These are phyloP conservation scores for Fusarium tanahbumbuense DNA, from an alignment of 2,329 filamentous ascomycete genomes.

Conservation along the genomic window DNA sequence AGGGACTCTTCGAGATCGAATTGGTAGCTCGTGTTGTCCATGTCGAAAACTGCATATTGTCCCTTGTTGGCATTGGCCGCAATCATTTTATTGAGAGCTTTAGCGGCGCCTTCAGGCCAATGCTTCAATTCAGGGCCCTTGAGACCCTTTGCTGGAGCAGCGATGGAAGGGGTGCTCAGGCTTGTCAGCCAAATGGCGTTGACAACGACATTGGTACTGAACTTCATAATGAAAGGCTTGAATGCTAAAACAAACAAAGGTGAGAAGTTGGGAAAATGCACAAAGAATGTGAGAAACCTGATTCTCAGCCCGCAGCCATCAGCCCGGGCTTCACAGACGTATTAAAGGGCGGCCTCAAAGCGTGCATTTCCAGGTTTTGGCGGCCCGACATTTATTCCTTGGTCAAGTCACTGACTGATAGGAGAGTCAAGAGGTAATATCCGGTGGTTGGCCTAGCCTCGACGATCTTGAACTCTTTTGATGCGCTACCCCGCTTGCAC, in stretches of 20 bases:
- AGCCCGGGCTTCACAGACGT: background rate
- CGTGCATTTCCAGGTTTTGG: background rate
- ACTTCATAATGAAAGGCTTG: slow-evolving; percentile 26
- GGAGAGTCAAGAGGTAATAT: slow-evolving; percentile 10
- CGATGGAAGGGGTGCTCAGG: slow-evolving; percentile 19
- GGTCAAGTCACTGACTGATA: slow-evolving; percentile 7
- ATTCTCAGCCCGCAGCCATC: background rate
- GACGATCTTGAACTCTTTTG: slow-evolving; percentile 33
- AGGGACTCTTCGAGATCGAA: slow-evolving; percentile 58
- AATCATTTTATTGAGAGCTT: slow-evolving; percentile 54
- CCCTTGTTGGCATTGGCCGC: slow-evolving; percentile 52
- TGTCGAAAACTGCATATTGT: slow-evolving; percentile 57
- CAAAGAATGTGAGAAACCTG: slow-evolving; percentile 5
- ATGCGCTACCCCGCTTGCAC: slow-evolving; percentile 18
- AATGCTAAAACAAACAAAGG: background rate
- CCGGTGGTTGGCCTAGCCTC: slow-evolving; percentile 11
- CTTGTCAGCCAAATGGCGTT: slow-evolving; percentile 33
- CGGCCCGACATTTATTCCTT: slow-evolving; percentile 35
- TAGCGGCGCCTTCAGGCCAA: slow-evolving; percentile 53
- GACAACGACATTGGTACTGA: slow-evolving; percentile 15
- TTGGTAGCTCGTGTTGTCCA: slow-evolving; percentile 59
- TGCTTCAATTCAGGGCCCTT: slow-evolving; percentile 47
- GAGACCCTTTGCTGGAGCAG: slow-evolving; percentile 25
- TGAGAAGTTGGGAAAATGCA: background rate
- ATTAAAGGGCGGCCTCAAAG: slow-evolving; percentile 10